Evolutionary conservation across 257 asterid species (phyloP).

Genomic region (Nicotiana knightiana): DNA sequence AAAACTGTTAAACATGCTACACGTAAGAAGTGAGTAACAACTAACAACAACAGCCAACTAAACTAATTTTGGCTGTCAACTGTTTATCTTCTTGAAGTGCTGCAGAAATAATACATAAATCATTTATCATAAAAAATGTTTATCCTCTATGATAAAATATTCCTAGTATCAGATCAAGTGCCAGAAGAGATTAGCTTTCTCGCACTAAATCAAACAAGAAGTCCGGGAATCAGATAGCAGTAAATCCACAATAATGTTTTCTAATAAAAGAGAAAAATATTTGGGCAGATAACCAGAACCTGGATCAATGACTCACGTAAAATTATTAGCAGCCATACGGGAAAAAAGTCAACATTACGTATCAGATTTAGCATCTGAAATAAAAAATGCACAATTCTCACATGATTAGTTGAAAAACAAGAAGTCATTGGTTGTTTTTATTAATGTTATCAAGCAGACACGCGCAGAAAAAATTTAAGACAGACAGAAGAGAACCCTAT

Average conservation of each 20-base stretch:
- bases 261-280: background rate
- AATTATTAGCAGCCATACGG: background rate
- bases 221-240: background rate
- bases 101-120: conserved; percentile 1
- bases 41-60: background rate
- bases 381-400: background rate
- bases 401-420: background rate
- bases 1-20: background rate
- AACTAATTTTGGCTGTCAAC: background rate
- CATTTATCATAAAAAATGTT: background rate
- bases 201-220: background rate
- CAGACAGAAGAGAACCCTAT: background rate
- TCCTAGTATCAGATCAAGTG: background rate
- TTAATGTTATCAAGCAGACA: background rate
- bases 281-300: background rate
- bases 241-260: background rate
- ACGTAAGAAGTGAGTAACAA: background rate
- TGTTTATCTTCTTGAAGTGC: background rate
- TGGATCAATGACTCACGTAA: background rate
- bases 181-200: background rate
- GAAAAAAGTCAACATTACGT: background rate
- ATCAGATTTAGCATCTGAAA: background rate
- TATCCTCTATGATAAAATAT: background rate
- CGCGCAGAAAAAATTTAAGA: background rate
- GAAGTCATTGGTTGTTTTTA: background rate